phyloP scores from a whole-genome alignment of 306 rosid species.

The Fragaria nilgerrensis region DNA sequence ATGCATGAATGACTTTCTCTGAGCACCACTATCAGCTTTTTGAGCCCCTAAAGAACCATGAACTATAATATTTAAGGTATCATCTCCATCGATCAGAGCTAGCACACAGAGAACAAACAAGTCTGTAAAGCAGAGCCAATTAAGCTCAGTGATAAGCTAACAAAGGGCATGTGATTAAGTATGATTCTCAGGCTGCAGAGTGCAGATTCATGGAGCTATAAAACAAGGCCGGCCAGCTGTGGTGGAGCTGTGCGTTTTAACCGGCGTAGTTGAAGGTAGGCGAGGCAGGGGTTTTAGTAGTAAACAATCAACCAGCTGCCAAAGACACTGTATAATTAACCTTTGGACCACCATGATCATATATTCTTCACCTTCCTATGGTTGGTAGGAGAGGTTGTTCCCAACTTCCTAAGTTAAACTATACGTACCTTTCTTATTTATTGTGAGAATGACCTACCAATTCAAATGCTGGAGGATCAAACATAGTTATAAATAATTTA shows the following conservation, averaged over 20 bases:
- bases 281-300: neutral
- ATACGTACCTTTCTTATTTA: neutral
- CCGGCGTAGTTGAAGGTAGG: slow-evolving; percentile 9
- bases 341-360: slow-evolving; percentile 3
- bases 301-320: slow-evolving; percentile 5
- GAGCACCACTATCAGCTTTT: slow-evolving; percentile 1
- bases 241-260: slow-evolving; percentile 3
- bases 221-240: neutral
- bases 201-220: too few species aligned
- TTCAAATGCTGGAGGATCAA: neutral
- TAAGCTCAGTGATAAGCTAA: neutral
- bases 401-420: neutral
- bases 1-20: too few species aligned
- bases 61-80: neutral
- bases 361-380: neutral
- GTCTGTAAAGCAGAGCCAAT: slow-evolving; percentile 21
- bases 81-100: neutral
- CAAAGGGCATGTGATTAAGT: slow-evolving; percentile 4
- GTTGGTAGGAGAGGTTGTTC: neutral
- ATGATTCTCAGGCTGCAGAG: neutral
- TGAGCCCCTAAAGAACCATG: slow-evolving; percentile 6
- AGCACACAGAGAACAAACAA: neutral
- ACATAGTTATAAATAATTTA: too few species aligned
- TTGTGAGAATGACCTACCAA: neutral
- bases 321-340: neutral